phyloP scores from a whole-genome alignment of 2,329 filamentous ascomycete species.

The Aspergillus phoenicis region DNA sequence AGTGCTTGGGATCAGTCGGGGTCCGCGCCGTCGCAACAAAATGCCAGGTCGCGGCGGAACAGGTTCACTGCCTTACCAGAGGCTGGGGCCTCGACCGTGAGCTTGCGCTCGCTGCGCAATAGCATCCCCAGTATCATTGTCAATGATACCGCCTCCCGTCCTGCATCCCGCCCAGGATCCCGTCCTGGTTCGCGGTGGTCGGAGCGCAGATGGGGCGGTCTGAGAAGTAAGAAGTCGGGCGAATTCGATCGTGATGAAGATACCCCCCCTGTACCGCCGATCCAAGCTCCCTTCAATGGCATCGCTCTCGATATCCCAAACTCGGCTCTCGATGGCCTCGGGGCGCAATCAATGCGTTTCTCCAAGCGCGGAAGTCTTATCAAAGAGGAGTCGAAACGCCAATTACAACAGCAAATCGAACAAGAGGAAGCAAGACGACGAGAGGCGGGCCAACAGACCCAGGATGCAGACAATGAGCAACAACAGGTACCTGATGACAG shows the following conservation, averaged over 20 bases:
- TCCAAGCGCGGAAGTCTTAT: slow-evolving; percentile 64
- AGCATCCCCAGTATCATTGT: slow-evolving; percentile 46
- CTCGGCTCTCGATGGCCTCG: slow-evolving; percentile 56
- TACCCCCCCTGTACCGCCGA: slow-evolving; percentile 37
- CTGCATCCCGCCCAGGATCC: slow-evolving; percentile 38
- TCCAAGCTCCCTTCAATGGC: slow-evolving; percentile 47
- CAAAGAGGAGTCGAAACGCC: slow-evolving; percentile 48
- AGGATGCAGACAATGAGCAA: slow-evolving; percentile 15
- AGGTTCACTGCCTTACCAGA: slow-evolving; percentile 23
- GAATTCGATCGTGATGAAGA: slow-evolving; percentile 38
- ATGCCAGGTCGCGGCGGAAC: slow-evolving; percentile 17
- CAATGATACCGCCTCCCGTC: slow-evolving; percentile 37
- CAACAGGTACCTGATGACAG: slow-evolving; percentile 8
- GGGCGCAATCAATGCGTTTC: slow-evolving; percentile 57
- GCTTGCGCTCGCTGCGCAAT: slow-evolving; percentile 35
- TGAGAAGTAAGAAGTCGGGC: slow-evolving; percentile 36
- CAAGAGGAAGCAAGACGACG: slow-evolving; percentile 19
- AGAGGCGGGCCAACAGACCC: slow-evolving; percentile 9
- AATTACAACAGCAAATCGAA: slow-evolving; percentile 35
- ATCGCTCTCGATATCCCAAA: slow-evolving; percentile 60
- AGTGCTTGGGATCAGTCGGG: slow-evolving; percentile 14
- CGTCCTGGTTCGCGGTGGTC: slow-evolving; percentile 48
- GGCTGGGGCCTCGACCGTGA: slow-evolving; percentile 29
- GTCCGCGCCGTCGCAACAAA: slow-evolving; percentile 17
- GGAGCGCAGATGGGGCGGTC: slow-evolving; percentile 46